A percentile compares a stretch with the other conserved stretches of the same genome.
These are phyloP conservation scores for Cercophora sp. DNA, from an alignment of 495 filamentous ascomycete genomes.

Conservation along the genomic window DNA sequence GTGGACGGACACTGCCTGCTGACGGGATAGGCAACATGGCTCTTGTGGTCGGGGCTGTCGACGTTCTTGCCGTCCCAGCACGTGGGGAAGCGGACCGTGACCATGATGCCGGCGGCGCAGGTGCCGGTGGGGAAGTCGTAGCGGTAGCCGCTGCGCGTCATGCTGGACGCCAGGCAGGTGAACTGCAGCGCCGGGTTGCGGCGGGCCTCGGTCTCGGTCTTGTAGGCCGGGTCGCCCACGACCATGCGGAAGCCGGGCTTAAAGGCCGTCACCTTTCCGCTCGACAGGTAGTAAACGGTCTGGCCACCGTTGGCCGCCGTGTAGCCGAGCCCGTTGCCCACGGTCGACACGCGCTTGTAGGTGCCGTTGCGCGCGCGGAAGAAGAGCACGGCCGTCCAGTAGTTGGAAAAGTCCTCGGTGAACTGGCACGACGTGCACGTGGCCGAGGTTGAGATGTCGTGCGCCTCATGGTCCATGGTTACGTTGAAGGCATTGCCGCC, in stretches of 20 bases:
- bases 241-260: conserved; percentile 65
- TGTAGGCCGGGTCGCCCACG: conserved; percentile 53
- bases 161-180: conserved; percentile 26
- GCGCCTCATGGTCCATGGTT: conserved; percentile 21
- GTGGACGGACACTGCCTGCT: conserved; percentile 29
- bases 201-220: conserved; percentile 21
- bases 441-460: conserved; percentile 21
- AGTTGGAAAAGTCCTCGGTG: conserved; percentile 35
- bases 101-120: conserved; percentile 36
- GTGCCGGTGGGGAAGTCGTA: conserved; percentile 27
- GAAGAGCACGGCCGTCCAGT: conserved; percentile 41
- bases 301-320: conserved; percentile 27
- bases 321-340: conserved; percentile 17
- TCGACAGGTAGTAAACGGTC: conserved; percentile 40
- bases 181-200: conserved; percentile 36
- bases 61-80: conserved; percentile 29
- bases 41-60: conserved; percentile 33
- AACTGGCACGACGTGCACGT: conserved; percentile 32
- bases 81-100: conserved; percentile 31
- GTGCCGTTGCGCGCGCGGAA: conserved; percentile 35
- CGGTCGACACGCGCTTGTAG: conserved; percentile 32
- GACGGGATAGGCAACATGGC: conserved; percentile 35
- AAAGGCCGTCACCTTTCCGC: conserved; percentile 38
- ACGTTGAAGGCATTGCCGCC: conserved; percentile 33
- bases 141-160: conserved; percentile 24